Evolutionary conservation across 116 monocot species (phyloP).

Genomic region (Iris pallida): DNA sequence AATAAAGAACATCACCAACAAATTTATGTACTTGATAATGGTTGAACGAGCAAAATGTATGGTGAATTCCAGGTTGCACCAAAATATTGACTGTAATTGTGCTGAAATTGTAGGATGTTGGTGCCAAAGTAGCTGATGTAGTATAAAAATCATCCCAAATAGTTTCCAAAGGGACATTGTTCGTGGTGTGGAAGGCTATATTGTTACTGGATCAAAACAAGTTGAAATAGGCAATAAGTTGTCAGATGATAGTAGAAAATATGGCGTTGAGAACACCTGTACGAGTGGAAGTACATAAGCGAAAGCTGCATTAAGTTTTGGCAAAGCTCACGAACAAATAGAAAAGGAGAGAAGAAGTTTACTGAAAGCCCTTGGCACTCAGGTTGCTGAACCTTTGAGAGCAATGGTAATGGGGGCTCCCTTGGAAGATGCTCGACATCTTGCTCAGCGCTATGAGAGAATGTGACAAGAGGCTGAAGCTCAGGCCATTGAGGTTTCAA

Average conservation of each 20-base stretch:
- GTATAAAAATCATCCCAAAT: too few relatives aligned
- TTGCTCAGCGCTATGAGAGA: constrained; percentile 90
- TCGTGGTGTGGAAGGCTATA: constrained; percentile 95
- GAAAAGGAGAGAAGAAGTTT: constrained; percentile 78
- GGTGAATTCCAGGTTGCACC: too few relatives aligned
- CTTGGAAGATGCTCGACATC: constrained; percentile 96
- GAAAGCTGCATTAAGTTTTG: constrained; percentile 71
- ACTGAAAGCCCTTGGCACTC: constrained; percentile 83
- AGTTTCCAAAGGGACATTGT: constrained; percentile 98
- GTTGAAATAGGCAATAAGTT: constrained; percentile 92
- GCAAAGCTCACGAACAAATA: constrained; percentile 75
- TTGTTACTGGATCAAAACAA: constrained; percentile 91
- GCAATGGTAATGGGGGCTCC: constrained; percentile 97
- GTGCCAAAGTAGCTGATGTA: too few relatives aligned
- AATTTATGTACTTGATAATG: too few relatives aligned
- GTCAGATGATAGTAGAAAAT: constrained; percentile 88
- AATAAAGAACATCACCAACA: too few relatives aligned
- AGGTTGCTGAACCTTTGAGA: constrained; percentile 97
- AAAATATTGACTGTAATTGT: too few relatives aligned
- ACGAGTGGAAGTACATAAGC: constrained; percentile 78
- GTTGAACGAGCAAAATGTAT: too few relatives aligned
- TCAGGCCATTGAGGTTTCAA: constrained; percentile 98
- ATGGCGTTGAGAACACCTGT: constrained; percentile 94
- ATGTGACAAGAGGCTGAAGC: constrained; percentile 98
- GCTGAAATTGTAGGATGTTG: too few relatives aligned